Base-by-base conservation (phyloP, 2,329 filamentous ascomycete species). In the Fonsecaea erecta region DNA sequence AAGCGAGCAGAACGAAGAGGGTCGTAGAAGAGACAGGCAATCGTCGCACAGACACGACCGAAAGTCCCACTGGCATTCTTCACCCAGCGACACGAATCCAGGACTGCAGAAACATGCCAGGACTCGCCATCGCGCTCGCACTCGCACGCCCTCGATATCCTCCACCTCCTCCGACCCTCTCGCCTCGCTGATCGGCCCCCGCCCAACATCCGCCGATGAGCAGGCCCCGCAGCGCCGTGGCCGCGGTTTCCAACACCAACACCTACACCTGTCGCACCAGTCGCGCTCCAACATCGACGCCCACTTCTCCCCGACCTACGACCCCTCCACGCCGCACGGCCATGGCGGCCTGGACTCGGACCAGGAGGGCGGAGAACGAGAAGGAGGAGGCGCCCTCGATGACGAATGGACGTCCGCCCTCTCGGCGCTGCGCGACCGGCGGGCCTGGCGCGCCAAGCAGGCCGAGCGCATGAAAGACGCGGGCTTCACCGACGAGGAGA, bases 371-470 rank as follows among this genome's bases (percentile, higher is more conserved):
- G 1, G 80, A 78, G 2, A 77, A 32, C 35, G 34, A 53, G n/a
- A n/a, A n/a, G n/a, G n/a, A 9, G 59, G 52, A 76, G 24, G 82
- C 30, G 87, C 88, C 66, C 87, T 82, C 30, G 87, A 89, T 66
- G 87, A 89, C 66, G 87, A 91, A 65, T 97, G 92, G 93, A 90
- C 91, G 52, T 86, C 91, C 71, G 88, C 90, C 0, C 81, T 95
- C 0, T 92, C 96, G 77, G 88, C 89, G 3, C 83, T 92, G 62
- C 85, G 90, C 43, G 92, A 96, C 74, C 87, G 92, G n/a, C 86
- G 91, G 70, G 88, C 88, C 70, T 93, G 90, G 86, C 88, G 87
- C 72, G 84, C 88, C 68, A 86, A 88, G 70, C 91, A 92, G 32
- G 90, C 90, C 6, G 88, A 93, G 59, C 82, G 93, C 64, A 79